These are phyloP conservation scores for Botryosphaeria dothidea DNA, from an alignment of 2,329 filamentous ascomycete genomes.

Conservation along the genomic window DNA sequence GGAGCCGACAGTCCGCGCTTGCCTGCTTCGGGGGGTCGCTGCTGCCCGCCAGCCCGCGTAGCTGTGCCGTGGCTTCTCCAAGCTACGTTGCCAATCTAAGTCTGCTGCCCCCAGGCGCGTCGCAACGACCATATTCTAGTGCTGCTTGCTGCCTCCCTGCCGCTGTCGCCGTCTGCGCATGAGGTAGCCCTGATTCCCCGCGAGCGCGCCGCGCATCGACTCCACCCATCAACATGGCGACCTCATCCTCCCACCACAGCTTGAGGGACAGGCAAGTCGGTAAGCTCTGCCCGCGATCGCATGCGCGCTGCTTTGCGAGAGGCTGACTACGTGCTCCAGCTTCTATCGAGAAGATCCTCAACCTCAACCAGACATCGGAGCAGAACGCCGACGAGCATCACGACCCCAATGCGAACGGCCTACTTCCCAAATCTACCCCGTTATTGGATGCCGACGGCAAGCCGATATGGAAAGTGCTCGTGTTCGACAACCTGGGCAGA, in stretches of 20 bases:
- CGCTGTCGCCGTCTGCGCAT: constrained; percentile 15
- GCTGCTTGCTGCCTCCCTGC: background rate
- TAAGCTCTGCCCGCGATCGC: constrained; percentile 42
- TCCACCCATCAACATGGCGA: constrained; percentile 50
- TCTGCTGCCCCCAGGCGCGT: constrained; percentile 7
- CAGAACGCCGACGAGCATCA: constrained; percentile 58
- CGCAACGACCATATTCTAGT: background rate
- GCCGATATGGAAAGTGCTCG: constrained; percentile 95
- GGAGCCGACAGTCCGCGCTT: constrained; percentile 9
- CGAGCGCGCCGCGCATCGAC: constrained; percentile 29
- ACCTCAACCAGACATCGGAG: constrained; percentile 73
- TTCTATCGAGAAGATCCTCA: constrained; percentile 92
- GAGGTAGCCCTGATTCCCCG: constrained; percentile 21
- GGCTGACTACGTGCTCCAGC: constrained; percentile 52
- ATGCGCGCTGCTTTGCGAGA: background rate
- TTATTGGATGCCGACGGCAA: constrained; percentile 85
- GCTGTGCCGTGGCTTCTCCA: constrained; percentile 18
- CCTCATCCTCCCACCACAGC: constrained; percentile 49
- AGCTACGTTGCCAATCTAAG: background rate
- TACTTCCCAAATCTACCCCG: constrained; percentile 69
- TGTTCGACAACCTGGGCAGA: constrained; percentile 88
- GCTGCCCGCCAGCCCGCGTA: constrained; percentile 1
- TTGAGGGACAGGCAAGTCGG: constrained; percentile 73
- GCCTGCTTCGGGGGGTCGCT: background rate
- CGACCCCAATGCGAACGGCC: constrained; percentile 62